phyloP scores from a whole-genome alignment of 2,329 filamentous ascomycete genomes.

The Talaromyces sp. region DNA sequence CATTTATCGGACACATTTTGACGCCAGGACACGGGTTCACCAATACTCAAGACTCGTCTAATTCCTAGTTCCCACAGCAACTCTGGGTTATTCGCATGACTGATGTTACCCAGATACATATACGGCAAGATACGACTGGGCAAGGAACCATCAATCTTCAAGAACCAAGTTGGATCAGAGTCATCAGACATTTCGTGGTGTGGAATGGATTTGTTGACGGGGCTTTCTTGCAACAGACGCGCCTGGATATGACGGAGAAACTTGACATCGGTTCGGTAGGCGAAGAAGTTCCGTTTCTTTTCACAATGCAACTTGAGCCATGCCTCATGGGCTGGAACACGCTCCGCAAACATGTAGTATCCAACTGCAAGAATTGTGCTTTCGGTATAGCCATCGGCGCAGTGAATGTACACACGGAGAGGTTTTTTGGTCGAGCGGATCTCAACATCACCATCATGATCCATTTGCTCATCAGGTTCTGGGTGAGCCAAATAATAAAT shows the following conservation, averaged over 20 bases:
- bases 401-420: constrained; percentile 83
- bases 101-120: constrained; percentile 93
- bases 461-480: constrained; percentile 40
- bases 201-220: constrained; percentile 29
- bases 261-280: constrained; percentile 86
- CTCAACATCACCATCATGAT: constrained; percentile 59
- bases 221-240: constrained; percentile 65
- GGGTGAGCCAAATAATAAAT: constrained; percentile 82
- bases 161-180: constrained; percentile 81
- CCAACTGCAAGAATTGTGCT: constrained; percentile 85
- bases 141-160: constrained; percentile 82
- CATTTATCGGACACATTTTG: constrained; percentile 70
- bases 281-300: constrained; percentile 90
- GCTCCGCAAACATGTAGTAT: constrained; percentile 91
- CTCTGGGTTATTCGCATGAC: constrained; percentile 90
- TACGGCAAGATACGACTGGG: constrained; percentile 88
- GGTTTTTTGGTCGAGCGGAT: constrained; percentile 53
- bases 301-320: constrained; percentile 84
- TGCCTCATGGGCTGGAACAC: constrained; percentile 75
- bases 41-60: constrained; percentile 84
- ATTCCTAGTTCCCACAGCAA: constrained; percentile 80
- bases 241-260: constrained; percentile 76
- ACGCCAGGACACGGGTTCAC: constrained; percentile 82
- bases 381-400: constrained; percentile 94
- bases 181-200: constrained; percentile 31